A percentile compares a stretch with the other conserved stretches of the same genome.
These are phyloP conservation scores for Phycomyces blakesleeanus DNA, from an alignment of 192 early-diverging fungal species.

Conservation along the genomic window DNA sequence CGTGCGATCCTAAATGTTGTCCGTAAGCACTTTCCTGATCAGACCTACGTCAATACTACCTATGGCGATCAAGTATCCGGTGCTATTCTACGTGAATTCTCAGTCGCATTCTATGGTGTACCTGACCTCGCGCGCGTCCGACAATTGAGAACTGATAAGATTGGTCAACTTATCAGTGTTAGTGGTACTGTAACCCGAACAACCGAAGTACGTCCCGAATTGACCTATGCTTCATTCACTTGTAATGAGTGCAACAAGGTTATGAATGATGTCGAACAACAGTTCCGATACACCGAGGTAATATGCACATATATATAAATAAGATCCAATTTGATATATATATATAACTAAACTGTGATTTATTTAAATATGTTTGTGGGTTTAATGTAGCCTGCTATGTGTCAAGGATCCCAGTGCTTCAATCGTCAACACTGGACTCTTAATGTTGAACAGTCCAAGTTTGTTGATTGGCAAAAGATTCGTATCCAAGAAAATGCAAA, in stretches of 20 bases:
- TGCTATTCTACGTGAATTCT: slow-evolving; percentile 65
- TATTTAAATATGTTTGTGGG: background rate
- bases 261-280: slow-evolving; percentile 87
- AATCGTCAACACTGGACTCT: slow-evolving; percentile 70
- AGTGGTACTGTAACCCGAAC: slow-evolving; percentile 95
- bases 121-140: slow-evolving; percentile 66
- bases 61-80: slow-evolving; percentile 35
- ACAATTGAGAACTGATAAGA: slow-evolving; percentile 75
- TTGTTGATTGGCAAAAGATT: slow-evolving; percentile 97
- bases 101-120: slow-evolving; percentile 66
- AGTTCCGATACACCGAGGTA: slow-evolving; percentile 95
- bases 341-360: no score
- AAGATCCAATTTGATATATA: no score
- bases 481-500: slow-evolving; percentile 93
- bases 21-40: slow-evolving; percentile 61
- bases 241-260: slow-evolving; percentile 79
- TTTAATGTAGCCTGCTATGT: slow-evolving; percentile 22
- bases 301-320: no score
- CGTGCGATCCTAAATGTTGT: slow-evolving; percentile 80
- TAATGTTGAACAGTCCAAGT: slow-evolving; percentile 78
- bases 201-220: slow-evolving; percentile 94
- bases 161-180: slow-evolving; percentile 79
- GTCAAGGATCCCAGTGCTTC: slow-evolving; percentile 14
- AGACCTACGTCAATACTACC: slow-evolving; percentile 47
- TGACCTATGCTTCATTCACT: slow-evolving; percentile 85